Percentiles rank a stretch among this genome's conserved stretches.
These are phyloP conservation scores for Arachis monticola DNA, from an alignment of 331 rosid genomes.

Conservation along the genomic window DNA sequence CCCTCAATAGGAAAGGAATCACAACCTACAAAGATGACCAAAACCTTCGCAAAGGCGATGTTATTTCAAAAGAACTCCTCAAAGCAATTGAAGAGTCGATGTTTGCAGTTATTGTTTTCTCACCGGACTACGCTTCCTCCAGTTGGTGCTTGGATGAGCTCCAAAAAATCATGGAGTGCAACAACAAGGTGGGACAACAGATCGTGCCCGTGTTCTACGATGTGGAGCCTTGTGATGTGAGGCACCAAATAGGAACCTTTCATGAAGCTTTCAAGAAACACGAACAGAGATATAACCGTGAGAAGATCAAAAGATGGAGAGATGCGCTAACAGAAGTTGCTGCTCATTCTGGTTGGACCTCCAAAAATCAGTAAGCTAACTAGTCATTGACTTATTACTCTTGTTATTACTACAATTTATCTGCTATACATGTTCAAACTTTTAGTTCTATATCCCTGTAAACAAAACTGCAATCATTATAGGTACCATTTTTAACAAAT, in stretches of 20 bases:
- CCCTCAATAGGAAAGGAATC: conserved; percentile 31
- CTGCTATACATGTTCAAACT: no score
- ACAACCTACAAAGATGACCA: conserved; percentile 36
- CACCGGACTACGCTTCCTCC: conserved; percentile 38
- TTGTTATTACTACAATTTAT: no score
- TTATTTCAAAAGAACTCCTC: conserved; percentile 16
- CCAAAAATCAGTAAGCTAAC: neutral
- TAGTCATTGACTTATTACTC: neutral
- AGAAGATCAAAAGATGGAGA: conserved; percentile 27
- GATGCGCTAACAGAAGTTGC: conserved; percentile 28
- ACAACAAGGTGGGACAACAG: neutral
- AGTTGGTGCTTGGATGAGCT: conserved; percentile 44
- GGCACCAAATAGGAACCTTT: conserved; percentile 22
- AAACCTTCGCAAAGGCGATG: conserved; percentile 19
- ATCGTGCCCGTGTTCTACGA: conserved; percentile 30
- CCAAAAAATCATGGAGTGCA: conserved; percentile 26
- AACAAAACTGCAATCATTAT: no score
- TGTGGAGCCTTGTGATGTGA: conserved; percentile 38
- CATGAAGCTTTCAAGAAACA: conserved; percentile 34
- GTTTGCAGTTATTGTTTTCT: conserved; percentile 32
- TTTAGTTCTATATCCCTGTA: no score
- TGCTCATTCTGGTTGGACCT: conserved; percentile 24
- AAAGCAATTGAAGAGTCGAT: conserved; percentile 36
- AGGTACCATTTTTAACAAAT: no score
- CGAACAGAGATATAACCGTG: neutral